These are phyloP conservation scores for Salisapilia sapeloensis DNA, from an alignment of 352 stramenopile species.

Conservation along the genomic window DNA sequence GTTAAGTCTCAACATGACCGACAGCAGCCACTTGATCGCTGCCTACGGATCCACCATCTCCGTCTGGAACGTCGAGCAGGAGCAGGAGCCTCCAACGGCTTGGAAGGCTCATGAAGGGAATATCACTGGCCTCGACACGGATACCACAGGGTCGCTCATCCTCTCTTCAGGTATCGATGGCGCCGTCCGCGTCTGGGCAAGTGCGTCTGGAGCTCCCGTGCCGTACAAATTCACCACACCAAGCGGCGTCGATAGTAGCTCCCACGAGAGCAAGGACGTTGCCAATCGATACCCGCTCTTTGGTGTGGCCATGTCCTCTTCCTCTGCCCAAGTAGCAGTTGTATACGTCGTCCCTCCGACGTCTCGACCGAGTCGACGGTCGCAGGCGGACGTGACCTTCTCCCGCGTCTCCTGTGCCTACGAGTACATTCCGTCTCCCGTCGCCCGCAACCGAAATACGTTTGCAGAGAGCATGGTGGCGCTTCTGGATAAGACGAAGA, in stretches of 20 bases:
- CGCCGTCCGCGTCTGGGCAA: slow-evolving; percentile 42
- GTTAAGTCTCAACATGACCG: slow-evolving; percentile 25
- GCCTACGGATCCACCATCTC: slow-evolving; percentile 49
- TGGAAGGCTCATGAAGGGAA: slow-evolving; percentile 62
- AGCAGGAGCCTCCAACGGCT: slow-evolving; percentile 9
- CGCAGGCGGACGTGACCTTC: slow-evolving; percentile 73
- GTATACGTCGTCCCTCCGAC: slow-evolving; percentile 60
- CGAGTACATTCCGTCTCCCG: slow-evolving; percentile 51
- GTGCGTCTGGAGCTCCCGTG: slow-evolving; percentile 12
- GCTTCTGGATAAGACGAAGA: slow-evolving; percentile 30
- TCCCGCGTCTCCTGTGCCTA: slow-evolving; percentile 51
- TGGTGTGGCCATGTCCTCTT: slow-evolving; percentile 48
- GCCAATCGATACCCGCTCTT: slow-evolving; percentile 35
- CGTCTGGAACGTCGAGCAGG: slow-evolving; percentile 49
- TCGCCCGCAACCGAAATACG: slow-evolving; percentile 13
- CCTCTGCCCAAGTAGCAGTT: slow-evolving; percentile 41
- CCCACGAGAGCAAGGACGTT: slow-evolving; percentile 1
- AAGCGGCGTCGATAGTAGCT: slow-evolving; percentile 5
- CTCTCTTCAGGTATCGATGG: slow-evolving; percentile 48
- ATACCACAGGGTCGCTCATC: slow-evolving; percentile 49
- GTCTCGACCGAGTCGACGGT: slow-evolving; percentile 62
- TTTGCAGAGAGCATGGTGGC: slow-evolving; percentile 32
- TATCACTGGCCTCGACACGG: slow-evolving; percentile 31
- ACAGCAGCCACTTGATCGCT: slow-evolving; percentile 38
- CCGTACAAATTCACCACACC: slow-evolving; percentile 5